Evolutionary conservation across 441 rosid genomes (phyloP).

Genomic region (Kokia cookei): DNA sequence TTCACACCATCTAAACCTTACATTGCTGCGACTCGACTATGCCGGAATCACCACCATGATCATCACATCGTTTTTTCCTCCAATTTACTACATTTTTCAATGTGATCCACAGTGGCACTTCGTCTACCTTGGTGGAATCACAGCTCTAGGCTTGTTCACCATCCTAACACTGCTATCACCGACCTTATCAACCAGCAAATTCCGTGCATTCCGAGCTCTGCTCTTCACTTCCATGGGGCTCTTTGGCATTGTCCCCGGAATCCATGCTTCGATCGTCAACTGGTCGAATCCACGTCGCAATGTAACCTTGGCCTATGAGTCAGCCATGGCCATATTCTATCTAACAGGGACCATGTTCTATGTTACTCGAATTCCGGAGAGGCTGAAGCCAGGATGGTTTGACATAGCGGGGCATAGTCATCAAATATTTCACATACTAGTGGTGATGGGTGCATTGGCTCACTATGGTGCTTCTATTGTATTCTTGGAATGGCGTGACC

Average conservation of each 20-base stretch:
- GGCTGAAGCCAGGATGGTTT: conserved; percentile 75
- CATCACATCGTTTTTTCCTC: conserved; percentile 83
- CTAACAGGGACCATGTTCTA: conserved; percentile 64
- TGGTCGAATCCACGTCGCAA: conserved; percentile 70
- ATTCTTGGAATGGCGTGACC: conserved; percentile 70
- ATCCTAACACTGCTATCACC: conserved; percentile 63
- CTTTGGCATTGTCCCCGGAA: conserved; percentile 63
- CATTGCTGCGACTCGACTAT: conserved; percentile 56
- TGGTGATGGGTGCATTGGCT: conserved; percentile 76
- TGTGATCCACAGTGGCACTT: conserved; percentile 72
- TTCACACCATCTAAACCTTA: conserved; percentile 49
- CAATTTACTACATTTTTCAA: conserved; percentile 75
- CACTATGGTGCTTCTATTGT: conserved; percentile 73
- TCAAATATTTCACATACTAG: conserved; percentile 77
- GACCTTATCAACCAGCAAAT: conserved; percentile 43
- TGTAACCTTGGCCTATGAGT: conserved; percentile 51
- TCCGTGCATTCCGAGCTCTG: conserved; percentile 50
- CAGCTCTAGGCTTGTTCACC: conserved; percentile 67
- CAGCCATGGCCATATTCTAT: conserved; percentile 70
- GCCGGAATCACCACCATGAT: conserved; percentile 71
- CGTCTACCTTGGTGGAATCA: conserved; percentile 58
- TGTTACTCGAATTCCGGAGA: conserved; percentile 64
- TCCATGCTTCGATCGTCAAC: conserved; percentile 52
- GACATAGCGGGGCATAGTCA: conserved; percentile 78
- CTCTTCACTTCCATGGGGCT: conserved; percentile 73